Evolutionary conservation across 2,329 filamentous ascomycete genomes (phyloP), one percentile per base, ranked within the genome.

Genomic region (Aspergillus ruber): DNA sequence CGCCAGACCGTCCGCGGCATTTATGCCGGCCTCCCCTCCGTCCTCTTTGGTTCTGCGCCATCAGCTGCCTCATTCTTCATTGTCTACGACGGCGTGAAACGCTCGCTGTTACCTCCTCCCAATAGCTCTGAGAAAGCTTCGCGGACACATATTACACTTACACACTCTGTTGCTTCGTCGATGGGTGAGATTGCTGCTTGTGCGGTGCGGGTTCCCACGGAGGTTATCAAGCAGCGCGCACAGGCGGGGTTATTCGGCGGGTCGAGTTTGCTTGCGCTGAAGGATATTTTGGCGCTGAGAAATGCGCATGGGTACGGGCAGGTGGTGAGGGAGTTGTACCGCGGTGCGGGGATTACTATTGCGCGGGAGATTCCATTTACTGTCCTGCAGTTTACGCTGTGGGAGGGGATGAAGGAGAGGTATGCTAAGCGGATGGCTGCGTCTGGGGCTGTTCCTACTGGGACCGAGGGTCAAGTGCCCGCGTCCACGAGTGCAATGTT

Each of bases 301-400:
- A 69, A 73, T 52, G 53, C 63, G 1, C 57, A 59, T 42, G 50
- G 13, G 64, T 74, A 50, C 54, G 56, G 52, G 72, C 61, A 82
- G 21, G 86, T 97, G 42, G 83, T 88, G 77, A 74, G 80, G 51
- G 90, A 96, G 70, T 71, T 98, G 47, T 98, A 98, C 69, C 79
- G 93, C 32, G 93, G 94, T 1, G 95, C 90, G 79, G 81, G 83
- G 15, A 90, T 97, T 58, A 98, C 93, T 1, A 84, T 98, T 45
- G 85, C 96, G 73, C 83, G 93, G 50, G 93, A 98, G 75, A 90
- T 98, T 51, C 93, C 93, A 3, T 98, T 98, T 63, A 97, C 94
- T 2, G 84, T 96, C 8, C 86, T 98, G 53, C 93, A 98, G 70
- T 98, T 98, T 66, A 93, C 93, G 41, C 78, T 98, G 53, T 98